Percentiles rank a stretch among this genome's conserved stretches.
These are phyloP conservation scores for Metschnikowia colocasiae DNA, from an alignment of 805 yeast genomes.

Conservation along the genomic window DNA sequence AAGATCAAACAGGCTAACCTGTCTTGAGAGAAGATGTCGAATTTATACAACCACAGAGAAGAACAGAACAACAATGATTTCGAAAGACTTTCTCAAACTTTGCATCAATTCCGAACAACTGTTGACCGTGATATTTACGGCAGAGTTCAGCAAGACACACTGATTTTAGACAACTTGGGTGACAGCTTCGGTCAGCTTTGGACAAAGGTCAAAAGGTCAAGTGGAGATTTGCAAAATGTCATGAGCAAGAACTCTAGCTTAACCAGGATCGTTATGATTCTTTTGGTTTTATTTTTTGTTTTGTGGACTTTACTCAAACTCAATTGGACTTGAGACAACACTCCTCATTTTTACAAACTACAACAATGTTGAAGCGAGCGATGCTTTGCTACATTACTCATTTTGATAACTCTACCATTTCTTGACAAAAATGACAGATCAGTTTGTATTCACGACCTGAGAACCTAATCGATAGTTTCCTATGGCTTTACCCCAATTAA, in stretches of 20 bases:
- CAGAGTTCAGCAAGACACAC: constrained; percentile 37
- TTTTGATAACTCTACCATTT: neutral
- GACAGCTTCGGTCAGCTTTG: constrained; percentile 38
- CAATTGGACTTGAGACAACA: constrained; percentile 13
- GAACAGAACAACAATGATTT: constrained; percentile 41
- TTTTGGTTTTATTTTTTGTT: constrained; percentile 32
- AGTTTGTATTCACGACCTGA: constrained; percentile 51
- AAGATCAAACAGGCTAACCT: neutral
- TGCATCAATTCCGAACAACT: constrained; percentile 40
- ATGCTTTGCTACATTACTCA: neutral
- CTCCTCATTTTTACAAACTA: neutral
- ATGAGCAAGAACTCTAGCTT: constrained; percentile 42
- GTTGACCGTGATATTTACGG: constrained; percentile 43
- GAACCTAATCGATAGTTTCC: constrained; percentile 86
- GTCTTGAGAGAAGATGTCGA: constrained; percentile 11
- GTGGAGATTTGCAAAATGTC: constrained; percentile 38
- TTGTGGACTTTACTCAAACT: constrained; percentile 40
- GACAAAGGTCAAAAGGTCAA: constrained; percentile 37
- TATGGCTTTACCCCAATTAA: constrained; percentile 93
- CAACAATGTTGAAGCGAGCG: neutral
- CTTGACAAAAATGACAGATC: neutral
- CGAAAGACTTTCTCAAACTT: constrained; percentile 41
- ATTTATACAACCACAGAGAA: constrained; percentile 39
- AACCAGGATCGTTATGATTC: constrained; percentile 34
- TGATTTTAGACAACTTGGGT: constrained; percentile 35